Conservation (phyloP, 2,329 filamentous ascomycete genomes). For the Arthrinium phaeospermum region DNA sequence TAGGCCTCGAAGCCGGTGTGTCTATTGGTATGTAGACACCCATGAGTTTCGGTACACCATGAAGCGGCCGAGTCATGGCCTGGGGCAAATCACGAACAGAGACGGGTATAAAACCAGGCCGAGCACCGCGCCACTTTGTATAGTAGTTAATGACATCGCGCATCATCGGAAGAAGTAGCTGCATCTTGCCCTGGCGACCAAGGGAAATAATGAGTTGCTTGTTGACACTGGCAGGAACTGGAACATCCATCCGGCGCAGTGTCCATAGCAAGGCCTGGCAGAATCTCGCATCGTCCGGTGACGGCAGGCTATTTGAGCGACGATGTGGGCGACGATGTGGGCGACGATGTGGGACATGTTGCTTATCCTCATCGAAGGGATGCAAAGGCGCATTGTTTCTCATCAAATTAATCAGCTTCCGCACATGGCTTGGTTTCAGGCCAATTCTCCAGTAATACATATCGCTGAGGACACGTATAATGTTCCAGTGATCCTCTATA, state of each 20-base stretch:
- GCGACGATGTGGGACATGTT: too few species aligned
- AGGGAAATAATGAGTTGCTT: constrained; percentile 50
- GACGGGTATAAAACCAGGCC: constrained; percentile 47
- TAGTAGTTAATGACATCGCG: constrained; percentile 47
- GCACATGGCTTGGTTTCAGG: constrained; percentile 37
- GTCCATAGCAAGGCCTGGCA: constrained; percentile 40
- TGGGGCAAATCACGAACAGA: constrained; percentile 50
- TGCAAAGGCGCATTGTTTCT: constrained; percentile 30
- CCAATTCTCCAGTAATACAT: constrained; percentile 43
- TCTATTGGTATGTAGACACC: constrained; percentile 48
- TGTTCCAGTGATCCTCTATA: constrained; percentile 32
- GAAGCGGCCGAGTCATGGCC: constrained; percentile 37
- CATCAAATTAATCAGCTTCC: constrained; percentile 37
- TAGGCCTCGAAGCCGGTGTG: constrained; percentile 45
- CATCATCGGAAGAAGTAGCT: constrained; percentile 51
- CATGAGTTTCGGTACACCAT: constrained; percentile 39
- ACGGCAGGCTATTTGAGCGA: not conserved
- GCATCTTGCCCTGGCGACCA: constrained; percentile 48
- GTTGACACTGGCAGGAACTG: constrained; percentile 49
- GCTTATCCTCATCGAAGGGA: constrained; percentile 20
- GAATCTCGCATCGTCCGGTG: constrained; percentile 31
- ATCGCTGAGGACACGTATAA: constrained; percentile 44
- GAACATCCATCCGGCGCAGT: constrained; percentile 41
- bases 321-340: too few species aligned
- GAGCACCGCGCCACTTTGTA: constrained; percentile 39